phyloP scores from a whole-genome alignment of 345 rosid species.

The Hibiscus syriacus region DNA sequence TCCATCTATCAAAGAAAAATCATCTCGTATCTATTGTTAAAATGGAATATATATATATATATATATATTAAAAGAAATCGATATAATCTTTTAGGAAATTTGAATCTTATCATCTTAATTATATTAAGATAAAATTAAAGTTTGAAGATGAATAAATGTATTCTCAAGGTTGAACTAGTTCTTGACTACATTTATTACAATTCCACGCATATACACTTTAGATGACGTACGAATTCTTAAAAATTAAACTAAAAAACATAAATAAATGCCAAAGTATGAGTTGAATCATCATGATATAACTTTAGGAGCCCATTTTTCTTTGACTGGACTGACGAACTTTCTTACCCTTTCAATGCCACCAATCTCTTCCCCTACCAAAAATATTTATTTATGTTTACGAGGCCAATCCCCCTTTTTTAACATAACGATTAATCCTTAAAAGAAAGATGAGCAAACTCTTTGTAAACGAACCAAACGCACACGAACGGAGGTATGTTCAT shows the following conservation, averaged over 20 bases:
- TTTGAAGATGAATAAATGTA: too few species aligned
- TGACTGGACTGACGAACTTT: conserved; percentile 16
- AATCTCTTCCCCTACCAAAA: conserved; percentile 13
- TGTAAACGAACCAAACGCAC: too few species aligned
- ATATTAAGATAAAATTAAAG: too few species aligned
- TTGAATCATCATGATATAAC: conserved; percentile 13
- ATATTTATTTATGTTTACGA: background rate
- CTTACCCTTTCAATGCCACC: conserved; percentile 9
- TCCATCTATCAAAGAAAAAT: too few species aligned
- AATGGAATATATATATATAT: too few species aligned
- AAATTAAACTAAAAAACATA: conserved; percentile 6
- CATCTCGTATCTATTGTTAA: too few species aligned
- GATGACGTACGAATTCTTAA: conserved; percentile 12
- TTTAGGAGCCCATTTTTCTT: conserved; percentile 28
- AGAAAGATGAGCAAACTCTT: too few species aligned
- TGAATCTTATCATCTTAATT: too few species aligned
- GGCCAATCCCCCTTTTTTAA: background rate
- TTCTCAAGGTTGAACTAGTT: background rate
- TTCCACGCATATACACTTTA: background rate
- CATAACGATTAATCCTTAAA: too few species aligned
- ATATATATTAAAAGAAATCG: too few species aligned
- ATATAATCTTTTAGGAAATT: too few species aligned
- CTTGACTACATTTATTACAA: background rate
- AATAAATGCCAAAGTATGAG: background rate
- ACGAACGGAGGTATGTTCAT: too few species aligned